Evolutionary conservation across 2,329 filamentous ascomycete genomes (phyloP), one percentile per base, ranked within the genome.

Genomic region (Verruconis gallopava): DNA sequence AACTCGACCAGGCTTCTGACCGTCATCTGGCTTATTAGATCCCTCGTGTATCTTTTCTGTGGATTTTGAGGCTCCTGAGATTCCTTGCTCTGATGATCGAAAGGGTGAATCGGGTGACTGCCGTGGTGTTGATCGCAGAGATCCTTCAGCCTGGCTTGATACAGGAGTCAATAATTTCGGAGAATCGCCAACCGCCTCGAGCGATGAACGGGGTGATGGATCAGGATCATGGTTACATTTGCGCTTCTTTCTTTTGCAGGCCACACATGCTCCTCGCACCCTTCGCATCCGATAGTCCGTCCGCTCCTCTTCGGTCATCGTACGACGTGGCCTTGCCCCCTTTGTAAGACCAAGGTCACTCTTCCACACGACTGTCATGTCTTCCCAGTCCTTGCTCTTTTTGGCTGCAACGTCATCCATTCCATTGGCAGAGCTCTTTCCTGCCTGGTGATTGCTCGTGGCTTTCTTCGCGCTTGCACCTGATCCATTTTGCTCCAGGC

Each of bases 341-440:
- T 55, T 47, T 57, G 57, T 5, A 51, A 46, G 19, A 45, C 46
- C 12, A 54, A 48, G 17, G 55, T 55, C 4, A 60, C 44, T 42
- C 45, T 56, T 60, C 52, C 60, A 60, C 38, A 60, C 57, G 17
- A 53, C 52, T 20, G 57, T 60, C 58, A 61, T 61, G 13, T 54
- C 48, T 36, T 60, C 55, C 12, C 60, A 45, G n/a, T 50, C 50
- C 22, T 43, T 45, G 6, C 32, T 13, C 13, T 40, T 28, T 15
- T 40, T 40, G 25, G 25, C 25, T 30, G 9, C 25, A 30, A 9
- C 17, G 21, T 36, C 6, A 18, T 9, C 12, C 3, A n/a, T 11
- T 30, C 5, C 12, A 11, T 40, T 14, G 17, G 21, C 4, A 15
- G 21, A 22, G 21, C n/a, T 3, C 12, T 11, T 4, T 9, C 14